Evolutionary conservation across 2,329 filamentous ascomycete species (phyloP), one percentile per base, ranked within the genome.

Genomic region (Fusarium caatingaense): DNA sequence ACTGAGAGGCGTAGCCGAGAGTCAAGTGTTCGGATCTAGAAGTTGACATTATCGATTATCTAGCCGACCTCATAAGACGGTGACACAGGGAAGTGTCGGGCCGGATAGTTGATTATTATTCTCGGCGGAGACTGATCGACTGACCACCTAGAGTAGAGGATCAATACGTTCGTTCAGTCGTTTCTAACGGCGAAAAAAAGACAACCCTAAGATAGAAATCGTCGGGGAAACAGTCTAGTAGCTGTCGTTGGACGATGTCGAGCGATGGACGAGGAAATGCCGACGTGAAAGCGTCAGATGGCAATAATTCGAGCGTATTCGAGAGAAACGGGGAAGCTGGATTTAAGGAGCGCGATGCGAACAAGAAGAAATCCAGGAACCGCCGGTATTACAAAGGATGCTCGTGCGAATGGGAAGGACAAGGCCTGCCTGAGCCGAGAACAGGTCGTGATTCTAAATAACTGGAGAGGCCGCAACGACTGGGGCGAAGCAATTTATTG

Each of bases 41-140:
- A 83, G 88, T 93, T 86, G 93, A 92, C 94, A 97, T 97, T 94
- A 95, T 94, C 88, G 86, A 94, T 94, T 94, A 93, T 83, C 78
- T 83, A 81, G 82, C 83, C 80, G 82, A 80, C 81, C 80, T 85
- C 83, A 85, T 86, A 73, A 72, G 75, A 75, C 66, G 69, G 72
- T 67, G 73, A 72, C 71, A 70, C 68, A 62, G 53, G 42, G 45
- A 62, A 61, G 69, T 75, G 74, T 59, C 71, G 47, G 74, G 74
- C 67, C 71, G 71, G 74, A 70, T 64, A 72, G 66, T 62, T 59
- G 71, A 72, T 72, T 71, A 72, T 74, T 74, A 72, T 74, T 71
- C 70, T 71, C 65, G 64, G 68, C 60, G 56, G 64, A 50, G 57
- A 64, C 42, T 54, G 63, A 57, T 47, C 44, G 45, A 60, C 67